Base-by-base conservation (phyloP, 495 filamentous ascomycete species). In the Talaromyces adpressus region DNA sequence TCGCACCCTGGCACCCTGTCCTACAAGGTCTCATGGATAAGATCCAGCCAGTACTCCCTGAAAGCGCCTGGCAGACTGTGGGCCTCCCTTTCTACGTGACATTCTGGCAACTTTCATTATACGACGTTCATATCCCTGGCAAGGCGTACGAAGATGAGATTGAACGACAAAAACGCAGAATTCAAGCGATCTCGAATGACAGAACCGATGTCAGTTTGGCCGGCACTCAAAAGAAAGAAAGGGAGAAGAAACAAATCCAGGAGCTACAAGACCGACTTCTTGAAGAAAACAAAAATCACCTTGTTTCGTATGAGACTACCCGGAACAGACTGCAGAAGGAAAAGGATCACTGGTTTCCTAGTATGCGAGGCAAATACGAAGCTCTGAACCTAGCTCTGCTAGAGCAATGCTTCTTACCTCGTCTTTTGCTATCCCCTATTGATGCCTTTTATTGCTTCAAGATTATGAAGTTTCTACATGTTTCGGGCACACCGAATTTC, bases 51-150 rank as follows among this genome's bases (percentile, higher is more conserved):
- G 75, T 82, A 1, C 67, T 93, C n/a, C 84, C 91, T 3, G 66
- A 79, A 8, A 79, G 85, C 22, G 82, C 83, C 1, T 91, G 88
- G 83, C 79, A 84, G 20, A 78, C 81, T 9, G 75, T 96, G 51
- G 92, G 85, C 53, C 77, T 88, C 2, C 81, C 86, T 34, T 95
- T 96, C 71, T 97, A 91, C 70, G 86, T 91, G 30, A 90, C 90
- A 3, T 99, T 99, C 79, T 99, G 95, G 95, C 87, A 92, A 56
- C 81, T 96, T 16, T 85, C 90, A 23, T 83, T 92, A 14, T 85
- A 88, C 25, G 94, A 98, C 71, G 77, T 99, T 32, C 80, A 85
- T 41, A 83, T 90, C 47, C 89, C 90, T 1, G 81, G 84, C 60
- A 81, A 84, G 51, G 89, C 85, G 59, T 98, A 98, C 71, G 78